phyloP scores from a whole-genome alignment of 2,329 filamentous ascomycete genomes.

The Incumbomyces lentus region DNA sequence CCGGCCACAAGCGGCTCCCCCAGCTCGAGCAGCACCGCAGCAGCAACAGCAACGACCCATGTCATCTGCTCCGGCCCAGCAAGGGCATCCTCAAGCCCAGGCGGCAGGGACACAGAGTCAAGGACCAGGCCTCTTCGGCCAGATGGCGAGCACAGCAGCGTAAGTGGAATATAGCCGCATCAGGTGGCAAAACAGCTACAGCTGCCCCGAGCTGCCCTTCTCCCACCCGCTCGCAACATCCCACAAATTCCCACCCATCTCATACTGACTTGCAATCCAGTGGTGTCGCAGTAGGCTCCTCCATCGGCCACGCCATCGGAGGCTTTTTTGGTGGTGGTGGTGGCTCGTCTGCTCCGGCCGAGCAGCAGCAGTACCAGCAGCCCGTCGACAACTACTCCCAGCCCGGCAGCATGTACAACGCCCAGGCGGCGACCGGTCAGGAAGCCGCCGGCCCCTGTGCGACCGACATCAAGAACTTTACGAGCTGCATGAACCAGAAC shows the following conservation, averaged over 20 bases:
- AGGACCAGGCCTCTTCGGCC: slow-evolving; percentile 79
- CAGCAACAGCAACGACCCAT: slow-evolving; percentile 39
- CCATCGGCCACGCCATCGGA: slow-evolving; percentile 88
- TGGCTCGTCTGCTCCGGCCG: slow-evolving; percentile 47
- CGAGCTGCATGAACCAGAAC: slow-evolving; percentile 93
- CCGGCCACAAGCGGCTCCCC: slow-evolving; percentile 49
- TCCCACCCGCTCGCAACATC: background rate
- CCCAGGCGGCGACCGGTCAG: slow-evolving; percentile 32
- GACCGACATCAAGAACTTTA: slow-evolving; percentile 72
- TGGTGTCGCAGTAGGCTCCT: slow-evolving; percentile 91
- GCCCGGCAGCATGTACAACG: slow-evolving; percentile 36
- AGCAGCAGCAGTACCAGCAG: slow-evolving; percentile 38
- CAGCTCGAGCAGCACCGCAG: slow-evolving; percentile 21
- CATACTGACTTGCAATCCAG: slow-evolving; percentile 37
- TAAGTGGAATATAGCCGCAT: slow-evolving; percentile 41
- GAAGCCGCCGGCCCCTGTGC: slow-evolving; percentile 57
- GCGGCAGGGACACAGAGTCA: slow-evolving; percentile 37
- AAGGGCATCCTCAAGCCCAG: slow-evolving; percentile 37
- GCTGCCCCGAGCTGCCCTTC: background rate
- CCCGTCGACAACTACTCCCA: slow-evolving; percentile 45
- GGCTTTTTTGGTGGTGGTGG: slow-evolving; percentile 73
- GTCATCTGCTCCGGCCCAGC: slow-evolving; percentile 40
- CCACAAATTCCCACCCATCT: too few relatives aligned
- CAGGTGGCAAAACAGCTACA: slow-evolving; percentile 6
- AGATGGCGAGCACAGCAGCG: slow-evolving; percentile 98